Evolutionary conservation across 345 rosid species (phyloP), one percentile per base, ranked within the genome.

Genomic region (Boechera stricta): DNA sequence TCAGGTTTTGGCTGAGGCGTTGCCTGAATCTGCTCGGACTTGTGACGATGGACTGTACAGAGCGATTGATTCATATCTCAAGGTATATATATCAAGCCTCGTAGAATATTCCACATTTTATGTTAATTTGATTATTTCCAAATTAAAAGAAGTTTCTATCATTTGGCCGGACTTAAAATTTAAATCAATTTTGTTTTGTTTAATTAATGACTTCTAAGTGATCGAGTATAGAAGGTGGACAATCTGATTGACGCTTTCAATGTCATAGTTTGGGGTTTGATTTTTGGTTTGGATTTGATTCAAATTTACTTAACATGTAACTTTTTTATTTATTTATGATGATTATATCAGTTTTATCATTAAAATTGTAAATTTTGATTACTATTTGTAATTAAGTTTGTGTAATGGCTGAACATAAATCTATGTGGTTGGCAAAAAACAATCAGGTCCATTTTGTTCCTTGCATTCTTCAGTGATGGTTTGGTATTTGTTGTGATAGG

Each of bases 11-110:
- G 98, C 98, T 7, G 99, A 95, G 78, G 99, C 99, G 8, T 86
- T 92, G 77, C 99, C 97, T 0, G 99, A 92, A 69, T 88, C 96
- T 59, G 99, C 99, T 0, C 85, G 99, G 79, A 87, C 91, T n/a
- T 91, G 98, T 0, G 99, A 95, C 38, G 98, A 92, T 82, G 99
- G 99, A n/a, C 90, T 95, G 28, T 95, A 95, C 83, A 85, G 98
- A 45, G 99, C 99, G 24, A 82, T 95, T 0, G 99, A 95, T 87
- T 95, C 98, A 39, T 95, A 92, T 72, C 95, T 92, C n/a, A 89
- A 89, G 91, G 94, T 87, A 82, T 59, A 5, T 59, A 29, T 28
- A 7, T 39, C 4, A 1, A 33, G 11, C 51, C 47, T 45, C 18
- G 64, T 60, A 36, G 7, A 16, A n/a, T 7, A 31, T 56, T 57